Percentiles rank a stretch among this genome's conserved stretches.
phyloP scores from a whole-genome alignment of 1,284 basidiomycete species.

The Leccinum griseonigrum region DNA sequence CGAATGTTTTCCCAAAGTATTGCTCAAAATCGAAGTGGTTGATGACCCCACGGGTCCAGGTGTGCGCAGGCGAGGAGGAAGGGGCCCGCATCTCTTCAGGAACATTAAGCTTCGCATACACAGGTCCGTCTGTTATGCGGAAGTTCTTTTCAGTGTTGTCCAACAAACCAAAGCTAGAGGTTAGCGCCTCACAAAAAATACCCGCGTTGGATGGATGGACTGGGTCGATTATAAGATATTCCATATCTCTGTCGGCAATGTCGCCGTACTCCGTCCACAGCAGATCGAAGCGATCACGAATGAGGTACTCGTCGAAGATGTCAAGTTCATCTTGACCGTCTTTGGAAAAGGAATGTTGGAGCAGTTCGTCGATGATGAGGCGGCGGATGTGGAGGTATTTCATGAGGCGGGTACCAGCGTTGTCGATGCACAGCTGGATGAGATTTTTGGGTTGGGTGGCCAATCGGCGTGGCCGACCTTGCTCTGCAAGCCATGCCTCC shows the following conservation, averaged over 20 bases:
- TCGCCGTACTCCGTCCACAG: neutral
- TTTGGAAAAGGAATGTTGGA: neutral
- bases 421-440: neutral
- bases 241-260: neutral
- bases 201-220: neutral
- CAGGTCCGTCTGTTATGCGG: neutral
- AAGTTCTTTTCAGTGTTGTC: neutral
- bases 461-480: neutral
- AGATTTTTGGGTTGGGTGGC: neutral
- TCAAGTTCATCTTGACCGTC: neutral
- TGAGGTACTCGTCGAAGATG: neutral
- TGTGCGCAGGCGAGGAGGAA: neutral
- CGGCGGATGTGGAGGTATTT: neutral
- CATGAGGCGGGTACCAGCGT: neutral
- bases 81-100: neutral
- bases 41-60: neutral
- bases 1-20: neutral
- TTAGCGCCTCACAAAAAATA: neutral
- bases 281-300: neutral
- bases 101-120: neutral
- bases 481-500: neutral
- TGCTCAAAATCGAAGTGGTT: neutral
- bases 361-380: neutral
- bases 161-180: neutral
- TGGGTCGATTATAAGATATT: neutral